Evolutionary conservation across 2,329 filamentous ascomycete species (phyloP).

Genomic region (Gnomoniopsis smithogilvyi): DNA sequence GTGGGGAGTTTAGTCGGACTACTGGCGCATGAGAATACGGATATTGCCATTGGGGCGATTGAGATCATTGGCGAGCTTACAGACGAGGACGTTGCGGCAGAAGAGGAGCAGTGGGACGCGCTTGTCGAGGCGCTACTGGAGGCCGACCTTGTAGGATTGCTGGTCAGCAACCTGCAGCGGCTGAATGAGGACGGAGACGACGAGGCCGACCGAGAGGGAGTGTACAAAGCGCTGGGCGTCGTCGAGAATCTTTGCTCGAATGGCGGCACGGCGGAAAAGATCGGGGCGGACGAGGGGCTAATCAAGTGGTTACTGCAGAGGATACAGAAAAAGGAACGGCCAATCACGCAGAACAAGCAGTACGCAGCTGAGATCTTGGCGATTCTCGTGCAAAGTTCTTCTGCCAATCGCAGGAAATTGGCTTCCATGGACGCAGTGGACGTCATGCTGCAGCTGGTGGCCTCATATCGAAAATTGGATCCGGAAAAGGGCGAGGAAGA

Average conservation of each 20-base stretch:
- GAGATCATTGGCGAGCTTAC: slow-evolving; percentile 89
- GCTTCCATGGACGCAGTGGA: slow-evolving; percentile 71
- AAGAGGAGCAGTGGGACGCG: slow-evolving; percentile 75
- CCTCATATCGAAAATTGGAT: slow-evolving; percentile 81
- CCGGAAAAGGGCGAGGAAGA: slow-evolving; percentile 87
- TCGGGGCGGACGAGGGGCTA: slow-evolving; percentile 66
- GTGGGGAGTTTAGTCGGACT: slow-evolving; percentile 73
- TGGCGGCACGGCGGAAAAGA: slow-evolving; percentile 62
- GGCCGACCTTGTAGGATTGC: slow-evolving; percentile 68
- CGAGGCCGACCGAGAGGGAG: slow-evolving; percentile 72
- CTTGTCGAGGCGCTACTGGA: slow-evolving; percentile 67
- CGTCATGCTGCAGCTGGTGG: slow-evolving; percentile 74
- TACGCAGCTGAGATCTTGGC: slow-evolving; percentile 91
- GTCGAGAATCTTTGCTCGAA: slow-evolving; percentile 83
- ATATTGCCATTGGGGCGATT: slow-evolving; percentile 88
- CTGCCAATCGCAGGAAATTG: slow-evolving; percentile 61
- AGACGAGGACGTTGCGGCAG: slow-evolving; percentile 84
- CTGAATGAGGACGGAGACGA: slow-evolving; percentile 67
- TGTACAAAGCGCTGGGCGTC: slow-evolving; percentile 81
- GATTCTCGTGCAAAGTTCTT: slow-evolving; percentile 77
- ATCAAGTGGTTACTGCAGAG: slow-evolving; percentile 76
- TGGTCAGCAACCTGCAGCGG: slow-evolving; percentile 74
- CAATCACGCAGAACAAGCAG: slow-evolving; percentile 86
- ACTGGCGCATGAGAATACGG: slow-evolving; percentile 91
- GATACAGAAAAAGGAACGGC: slow-evolving; percentile 60